Evolutionary conservation across 2,329 filamentous ascomycete genomes (phyloP).

Genomic region (Periconia sp.): DNA sequence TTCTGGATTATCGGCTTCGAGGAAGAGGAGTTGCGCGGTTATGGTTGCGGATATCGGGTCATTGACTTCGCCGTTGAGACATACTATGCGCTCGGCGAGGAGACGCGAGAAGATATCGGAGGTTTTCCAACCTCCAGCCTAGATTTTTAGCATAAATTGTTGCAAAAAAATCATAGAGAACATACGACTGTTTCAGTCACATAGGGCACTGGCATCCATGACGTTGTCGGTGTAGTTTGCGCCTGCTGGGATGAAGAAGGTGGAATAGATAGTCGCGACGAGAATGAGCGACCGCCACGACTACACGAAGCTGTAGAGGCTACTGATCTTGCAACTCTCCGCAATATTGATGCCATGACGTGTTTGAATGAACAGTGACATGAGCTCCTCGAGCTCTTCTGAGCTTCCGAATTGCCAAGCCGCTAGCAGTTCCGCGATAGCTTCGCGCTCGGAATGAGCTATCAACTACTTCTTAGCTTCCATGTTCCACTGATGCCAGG

Average conservation of each 20-base stretch:
- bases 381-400: slow-evolving; percentile 6
- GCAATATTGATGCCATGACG: slow-evolving; percentile 41
- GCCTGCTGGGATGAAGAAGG: slow-evolving; percentile 21
- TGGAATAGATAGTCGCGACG: slow-evolving; percentile 23
- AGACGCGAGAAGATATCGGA: slow-evolving; percentile 57
- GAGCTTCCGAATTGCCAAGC: slow-evolving; percentile 17
- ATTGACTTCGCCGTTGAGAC: slow-evolving; percentile 89
- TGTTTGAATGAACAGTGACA: slow-evolving; percentile 13
- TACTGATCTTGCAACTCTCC: slow-evolving; percentile 26
- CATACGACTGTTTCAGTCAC: slow-evolving; percentile 58
- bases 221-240: slow-evolving; percentile 31
- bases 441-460: slow-evolving; percentile 16
- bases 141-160: slow-evolving; percentile 35
- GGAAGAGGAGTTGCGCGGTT: slow-evolving; percentile 94
- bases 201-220: slow-evolving; percentile 56
- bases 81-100: slow-evolving; percentile 84
- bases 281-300: slow-evolving; percentile 30
- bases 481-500: slow-evolving; percentile 31
- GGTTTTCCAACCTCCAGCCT: slow-evolving; percentile 60
- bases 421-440: slow-evolving; percentile 26
- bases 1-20: slow-evolving; percentile 93
- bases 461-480: neutral
- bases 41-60: slow-evolving; percentile 90
- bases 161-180: neutral
- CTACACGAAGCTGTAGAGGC: slow-evolving; percentile 13